Evolutionary conservation across 164 flowering plant species (phyloP).

Genomic region (Kingdonia uniflora): DNA sequence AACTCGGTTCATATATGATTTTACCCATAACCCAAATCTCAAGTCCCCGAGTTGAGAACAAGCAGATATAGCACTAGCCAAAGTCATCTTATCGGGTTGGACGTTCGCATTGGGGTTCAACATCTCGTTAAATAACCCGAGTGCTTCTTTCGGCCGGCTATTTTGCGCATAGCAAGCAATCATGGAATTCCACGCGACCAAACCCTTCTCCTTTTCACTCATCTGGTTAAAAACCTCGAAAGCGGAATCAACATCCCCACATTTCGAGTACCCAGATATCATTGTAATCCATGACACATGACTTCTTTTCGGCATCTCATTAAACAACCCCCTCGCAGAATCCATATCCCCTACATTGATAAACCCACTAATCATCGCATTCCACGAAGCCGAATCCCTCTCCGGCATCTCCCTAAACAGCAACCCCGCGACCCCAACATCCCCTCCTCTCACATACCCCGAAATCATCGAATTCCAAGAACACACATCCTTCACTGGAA

Average conservation of each 20-base stretch:
- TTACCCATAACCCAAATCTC: conserved; percentile 20
- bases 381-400: conserved; percentile 33
- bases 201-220: conserved; percentile 21
- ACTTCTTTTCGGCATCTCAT: conserved; percentile 31
- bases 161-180: conserved; percentile 38
- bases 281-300: conserved; percentile 29
- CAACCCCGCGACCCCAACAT: conserved; percentile 19
- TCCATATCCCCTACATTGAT: conserved; percentile 20
- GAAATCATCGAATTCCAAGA: conserved; percentile 39
- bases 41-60: conserved; percentile 36
- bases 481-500: conserved; percentile 26
- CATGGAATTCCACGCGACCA: conserved; percentile 30
- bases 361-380: conserved; percentile 30
- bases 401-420: conserved; percentile 30
- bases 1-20: conserved; percentile 17
- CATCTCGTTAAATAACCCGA: conserved; percentile 28
- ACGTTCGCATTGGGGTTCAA: conserved; percentile 9
- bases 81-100: conserved; percentile 29
- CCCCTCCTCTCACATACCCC: conserved; percentile 23
- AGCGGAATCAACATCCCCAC: conserved; percentile 28
- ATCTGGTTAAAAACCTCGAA: conserved; percentile 18
- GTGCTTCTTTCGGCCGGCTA: conserved; percentile 29
- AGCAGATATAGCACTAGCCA: conserved; percentile 29
- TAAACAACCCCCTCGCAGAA: conserved; percentile 23
- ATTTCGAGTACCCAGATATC: conserved; percentile 32